Evolutionary conservation across 495 filamentous ascomycete genomes (phyloP).

Genomic region (Eremomyces bilateralis): DNA sequence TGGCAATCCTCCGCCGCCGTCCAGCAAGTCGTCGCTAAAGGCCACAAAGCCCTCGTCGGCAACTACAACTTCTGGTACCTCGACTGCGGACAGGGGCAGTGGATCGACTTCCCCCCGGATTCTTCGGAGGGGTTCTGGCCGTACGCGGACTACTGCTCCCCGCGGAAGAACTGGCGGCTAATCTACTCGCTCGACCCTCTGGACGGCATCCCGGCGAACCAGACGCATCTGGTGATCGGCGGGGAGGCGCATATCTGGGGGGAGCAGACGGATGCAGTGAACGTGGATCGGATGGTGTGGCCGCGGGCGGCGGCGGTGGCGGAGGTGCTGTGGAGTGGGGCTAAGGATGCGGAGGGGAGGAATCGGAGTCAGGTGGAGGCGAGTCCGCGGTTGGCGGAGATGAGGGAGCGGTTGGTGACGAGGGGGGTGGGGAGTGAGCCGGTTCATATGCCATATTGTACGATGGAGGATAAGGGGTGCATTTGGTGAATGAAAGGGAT

Average conservation of each 20-base stretch:
- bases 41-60: constrained; percentile 45
- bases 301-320: constrained; percentile 45
- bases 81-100: constrained; percentile 61
- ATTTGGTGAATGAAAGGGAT: constrained; percentile 22
- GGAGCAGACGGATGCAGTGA: constrained; percentile 51
- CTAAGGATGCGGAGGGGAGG: constrained; percentile 32
- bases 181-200: constrained; percentile 58
- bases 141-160: constrained; percentile 55
- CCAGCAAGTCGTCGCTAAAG: constrained; percentile 29
- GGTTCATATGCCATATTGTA: constrained; percentile 32
- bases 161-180: constrained; percentile 52
- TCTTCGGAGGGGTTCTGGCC: constrained; percentile 30
- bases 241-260: constrained; percentile 61
- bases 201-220: constrained; percentile 30
- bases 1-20: constrained; percentile 41
- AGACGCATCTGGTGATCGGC: constrained; percentile 43
- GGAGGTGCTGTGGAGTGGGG: constrained; percentile 57
- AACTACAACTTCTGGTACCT: constrained; percentile 69
- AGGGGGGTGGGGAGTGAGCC: constrained; percentile 38
- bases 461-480: too few relatives aligned
- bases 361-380: constrained; percentile 46
- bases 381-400: constrained; percentile 39
- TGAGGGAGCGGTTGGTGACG: constrained; percentile 47
- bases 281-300: constrained; percentile 51
- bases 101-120: constrained; percentile 40